Conservation (phyloP, 768 basidiomycete genomes). For the Lentinula lateritia region DNA sequence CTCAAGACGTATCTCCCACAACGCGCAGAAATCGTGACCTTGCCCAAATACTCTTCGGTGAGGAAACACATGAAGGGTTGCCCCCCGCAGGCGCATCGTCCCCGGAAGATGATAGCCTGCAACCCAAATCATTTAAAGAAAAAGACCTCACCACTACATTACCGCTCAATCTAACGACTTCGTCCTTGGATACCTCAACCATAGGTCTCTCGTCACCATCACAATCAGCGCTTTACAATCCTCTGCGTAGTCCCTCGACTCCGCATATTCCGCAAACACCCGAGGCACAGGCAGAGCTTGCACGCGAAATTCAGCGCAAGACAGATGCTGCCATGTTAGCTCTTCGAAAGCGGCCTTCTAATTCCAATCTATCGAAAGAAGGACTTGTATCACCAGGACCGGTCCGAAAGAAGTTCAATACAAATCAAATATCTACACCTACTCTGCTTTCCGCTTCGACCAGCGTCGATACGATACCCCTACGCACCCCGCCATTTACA, state of each 20-base stretch:
- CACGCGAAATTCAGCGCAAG: constrained; percentile 61
- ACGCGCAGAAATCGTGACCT: constrained; percentile 67
- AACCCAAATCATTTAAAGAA: constrained; percentile 7
- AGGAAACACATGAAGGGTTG: background rate
- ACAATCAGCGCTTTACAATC: constrained; percentile 25
- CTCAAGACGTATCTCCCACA: constrained; percentile 38
- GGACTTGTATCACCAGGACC: constrained; percentile 36
- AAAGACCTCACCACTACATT: background rate
- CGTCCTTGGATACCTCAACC: background rate
- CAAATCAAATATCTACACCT: constrained; percentile 62
- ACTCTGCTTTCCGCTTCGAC: constrained; percentile 62
- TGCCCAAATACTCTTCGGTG: constrained; percentile 71
- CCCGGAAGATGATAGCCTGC: constrained; percentile 20
- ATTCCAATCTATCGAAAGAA: constrained; percentile 30
- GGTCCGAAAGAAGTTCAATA: constrained; percentile 51
- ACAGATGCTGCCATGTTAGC: constrained; percentile 62
- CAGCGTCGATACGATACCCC: constrained; percentile 61
- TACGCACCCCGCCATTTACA: constrained; percentile 44
- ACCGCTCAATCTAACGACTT: background rate
- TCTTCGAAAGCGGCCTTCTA: constrained; percentile 46
- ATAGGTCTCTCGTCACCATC: constrained; percentile 11
- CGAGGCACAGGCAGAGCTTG: constrained; percentile 50
- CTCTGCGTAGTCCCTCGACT: constrained; percentile 36
- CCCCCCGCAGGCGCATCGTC: constrained; percentile 8
- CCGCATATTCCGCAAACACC: constrained; percentile 37